phyloP scores from a whole-genome alignment of 306 rosid species.

The Lupinus albus region DNA sequence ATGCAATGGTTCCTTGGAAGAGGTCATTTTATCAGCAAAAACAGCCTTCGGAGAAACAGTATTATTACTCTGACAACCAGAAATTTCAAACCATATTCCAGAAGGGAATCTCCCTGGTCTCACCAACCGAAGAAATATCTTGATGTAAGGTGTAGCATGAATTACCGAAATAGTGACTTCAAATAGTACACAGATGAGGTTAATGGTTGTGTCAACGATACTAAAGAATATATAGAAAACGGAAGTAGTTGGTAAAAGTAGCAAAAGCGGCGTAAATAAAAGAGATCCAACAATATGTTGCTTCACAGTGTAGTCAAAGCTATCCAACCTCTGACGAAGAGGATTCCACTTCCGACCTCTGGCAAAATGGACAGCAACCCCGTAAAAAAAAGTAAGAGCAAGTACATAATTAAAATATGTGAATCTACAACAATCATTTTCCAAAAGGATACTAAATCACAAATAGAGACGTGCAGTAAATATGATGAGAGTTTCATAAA shows the following conservation, averaged over 20 bases:
- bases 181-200: conserved; percentile 62
- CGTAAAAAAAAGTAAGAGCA: conserved; percentile 34
- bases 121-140: conserved; percentile 73
- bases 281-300: conserved; percentile 94
- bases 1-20: conserved; percentile 44
- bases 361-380: conserved; percentile 47
- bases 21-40: conserved; percentile 37
- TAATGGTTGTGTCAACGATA: conserved; percentile 66
- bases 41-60: conserved; percentile 37
- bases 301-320: conserved; percentile 88
- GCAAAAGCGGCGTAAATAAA: conserved; percentile 75
- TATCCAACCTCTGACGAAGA: conserved; percentile 89
- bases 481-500: conserved; percentile 27
- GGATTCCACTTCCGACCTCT: conserved; percentile 98
- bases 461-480: conserved; percentile 32
- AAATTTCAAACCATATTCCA: conserved; percentile 86
- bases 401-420: conserved; percentile 8
- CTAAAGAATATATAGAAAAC: conserved; percentile 90
- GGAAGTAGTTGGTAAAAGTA: conserved; percentile 84
- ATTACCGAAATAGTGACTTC: conserved; percentile 68
- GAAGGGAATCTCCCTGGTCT: conserved; percentile 74
- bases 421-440: conserved; percentile 23
- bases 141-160: conserved; percentile 84
- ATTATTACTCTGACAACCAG: conserved; percentile 49
- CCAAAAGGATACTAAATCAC: conserved; percentile 27